Conservation (phyloP, 495 filamentous ascomycete genomes). For the Penicillium mononematosum region DNA sequence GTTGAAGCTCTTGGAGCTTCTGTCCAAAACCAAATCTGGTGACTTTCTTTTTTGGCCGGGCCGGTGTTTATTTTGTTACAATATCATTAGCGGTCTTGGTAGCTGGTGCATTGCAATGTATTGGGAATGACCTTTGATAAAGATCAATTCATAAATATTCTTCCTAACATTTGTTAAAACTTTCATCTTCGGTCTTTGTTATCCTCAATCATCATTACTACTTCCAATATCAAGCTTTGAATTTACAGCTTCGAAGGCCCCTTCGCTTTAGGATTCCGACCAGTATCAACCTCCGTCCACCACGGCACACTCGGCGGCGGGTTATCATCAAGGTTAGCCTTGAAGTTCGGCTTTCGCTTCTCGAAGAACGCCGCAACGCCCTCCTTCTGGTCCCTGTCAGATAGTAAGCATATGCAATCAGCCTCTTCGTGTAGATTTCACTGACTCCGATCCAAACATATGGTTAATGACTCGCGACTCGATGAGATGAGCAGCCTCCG, state of each 20-base stretch:
- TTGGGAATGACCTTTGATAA: conserved; percentile 23
- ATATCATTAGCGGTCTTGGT: conserved; percentile 31
- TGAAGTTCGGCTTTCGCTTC: conserved; percentile 53
- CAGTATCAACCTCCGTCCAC: conserved; percentile 37
- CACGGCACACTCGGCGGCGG: conserved; percentile 29
- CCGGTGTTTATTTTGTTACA: conserved; percentile 28
- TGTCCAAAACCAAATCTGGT: conserved; percentile 13
- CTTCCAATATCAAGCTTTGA: not conserved
- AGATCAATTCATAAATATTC: conserved; percentile 1
- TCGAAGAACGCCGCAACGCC: conserved; percentile 48
- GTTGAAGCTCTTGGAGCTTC: conserved; percentile 12
- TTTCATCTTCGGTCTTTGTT: not conserved
- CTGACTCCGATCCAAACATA: conserved; percentile 48
- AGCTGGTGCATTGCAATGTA: conserved; percentile 28
- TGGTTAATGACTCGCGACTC: conserved; percentile 57
- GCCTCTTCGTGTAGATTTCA: not conserved
- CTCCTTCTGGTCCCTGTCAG: conserved; percentile 45
- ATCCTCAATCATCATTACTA: not conserved
- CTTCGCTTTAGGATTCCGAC: conserved; percentile 26
- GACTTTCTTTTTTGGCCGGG: conserved; percentile 24
- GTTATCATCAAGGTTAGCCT: conserved; percentile 38
- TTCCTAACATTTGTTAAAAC: not conserved
- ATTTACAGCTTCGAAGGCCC: conserved; percentile 30
- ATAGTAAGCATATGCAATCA: conserved; percentile 3
- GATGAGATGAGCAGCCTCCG: conserved; percentile 58